Conservation (phyloP, 73 alveolate species). For the Paramecium biaurelia region DNA sequence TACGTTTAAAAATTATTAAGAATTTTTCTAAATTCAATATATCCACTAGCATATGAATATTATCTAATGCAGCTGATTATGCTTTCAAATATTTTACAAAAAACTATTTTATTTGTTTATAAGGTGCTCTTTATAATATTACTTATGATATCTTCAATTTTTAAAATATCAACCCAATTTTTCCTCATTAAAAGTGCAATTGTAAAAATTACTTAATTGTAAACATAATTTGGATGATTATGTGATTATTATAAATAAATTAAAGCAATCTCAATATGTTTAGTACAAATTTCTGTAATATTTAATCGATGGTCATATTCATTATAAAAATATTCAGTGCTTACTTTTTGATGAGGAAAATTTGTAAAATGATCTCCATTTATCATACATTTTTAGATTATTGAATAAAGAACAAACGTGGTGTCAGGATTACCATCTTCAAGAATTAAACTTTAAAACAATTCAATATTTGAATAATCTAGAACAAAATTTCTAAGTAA, state of each 20-base stretch:
- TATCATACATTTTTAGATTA: neutral
- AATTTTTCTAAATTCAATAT: neutral
- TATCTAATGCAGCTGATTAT: neutral
- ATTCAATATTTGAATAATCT: neutral
- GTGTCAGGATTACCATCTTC: neutral
- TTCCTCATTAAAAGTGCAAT: neutral
- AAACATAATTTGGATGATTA: neutral
- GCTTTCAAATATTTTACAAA: neutral
- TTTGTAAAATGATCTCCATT: neutral
- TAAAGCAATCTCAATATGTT: slow-evolving; percentile 12
- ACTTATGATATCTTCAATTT: neutral
- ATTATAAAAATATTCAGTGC: neutral
- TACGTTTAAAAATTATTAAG: slow-evolving; percentile 5
- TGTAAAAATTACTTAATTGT: neutral
- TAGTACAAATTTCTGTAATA: neutral
- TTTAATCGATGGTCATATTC: slow-evolving; percentile 16
- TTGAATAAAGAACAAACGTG: slow-evolving; percentile 2
- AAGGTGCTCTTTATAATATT: neutral
- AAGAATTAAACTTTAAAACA: neutral
- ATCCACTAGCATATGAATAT: slow-evolving; percentile 1
- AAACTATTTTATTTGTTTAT: neutral
- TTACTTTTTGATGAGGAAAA: neutral
- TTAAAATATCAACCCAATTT: slow-evolving; percentile 13
- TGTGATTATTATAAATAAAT: neutral
- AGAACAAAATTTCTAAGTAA: neutral